A percentile compares a stretch with the other conserved stretches of the same genome.
phyloP scores from a whole-genome alignment of 495 filamentous ascomycete species.

The Aspergillus steynii region DNA sequence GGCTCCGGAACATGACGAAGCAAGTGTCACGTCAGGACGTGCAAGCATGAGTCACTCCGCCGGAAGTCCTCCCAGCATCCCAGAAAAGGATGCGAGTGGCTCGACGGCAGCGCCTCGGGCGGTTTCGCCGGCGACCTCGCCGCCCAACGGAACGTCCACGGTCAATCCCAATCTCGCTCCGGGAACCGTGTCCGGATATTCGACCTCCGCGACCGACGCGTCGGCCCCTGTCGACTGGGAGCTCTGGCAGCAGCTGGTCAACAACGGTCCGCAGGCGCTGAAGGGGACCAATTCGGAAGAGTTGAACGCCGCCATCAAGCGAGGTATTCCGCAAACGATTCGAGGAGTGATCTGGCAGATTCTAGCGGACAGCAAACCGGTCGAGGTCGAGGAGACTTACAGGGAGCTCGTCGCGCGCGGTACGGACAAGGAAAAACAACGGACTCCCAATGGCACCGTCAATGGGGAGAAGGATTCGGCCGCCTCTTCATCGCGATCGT shows the following conservation, averaged over 20 bases:
- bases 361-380: slow-evolving; percentile 87
- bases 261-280: slow-evolving; percentile 85
- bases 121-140: slow-evolving; percentile 53
- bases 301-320: slow-evolving; percentile 84
- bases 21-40: slow-evolving; percentile 36
- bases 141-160: slow-evolving; percentile 47
- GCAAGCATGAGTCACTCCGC: slow-evolving; percentile 53
- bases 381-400: slow-evolving; percentile 87
- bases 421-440: slow-evolving; percentile 72
- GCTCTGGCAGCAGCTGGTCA: slow-evolving; percentile 93
- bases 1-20: slow-evolving; percentile 44
- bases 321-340: slow-evolving; percentile 91
- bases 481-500: slow-evolving; percentile 70
- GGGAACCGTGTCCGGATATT: slow-evolving; percentile 77
- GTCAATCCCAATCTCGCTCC: slow-evolving; percentile 68
- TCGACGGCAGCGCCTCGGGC: slow-evolving; percentile 39
- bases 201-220: slow-evolving; percentile 64
- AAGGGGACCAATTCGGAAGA: slow-evolving; percentile 83
- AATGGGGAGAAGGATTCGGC: slow-evolving; percentile 63
- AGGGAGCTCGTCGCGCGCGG: slow-evolving; percentile 77
- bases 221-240: slow-evolving; percentile 87
- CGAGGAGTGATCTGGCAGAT: slow-evolving; percentile 98
- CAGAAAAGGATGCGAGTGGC: slow-evolving; percentile 55
- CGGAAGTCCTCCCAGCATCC: slow-evolving; percentile 51
- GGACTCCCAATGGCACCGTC: slow-evolving; percentile 37